These are phyloP conservation scores for Clonostachys chloroleuca DNA, from an alignment of 2,329 filamentous ascomycete genomes.

Conservation along the genomic window DNA sequence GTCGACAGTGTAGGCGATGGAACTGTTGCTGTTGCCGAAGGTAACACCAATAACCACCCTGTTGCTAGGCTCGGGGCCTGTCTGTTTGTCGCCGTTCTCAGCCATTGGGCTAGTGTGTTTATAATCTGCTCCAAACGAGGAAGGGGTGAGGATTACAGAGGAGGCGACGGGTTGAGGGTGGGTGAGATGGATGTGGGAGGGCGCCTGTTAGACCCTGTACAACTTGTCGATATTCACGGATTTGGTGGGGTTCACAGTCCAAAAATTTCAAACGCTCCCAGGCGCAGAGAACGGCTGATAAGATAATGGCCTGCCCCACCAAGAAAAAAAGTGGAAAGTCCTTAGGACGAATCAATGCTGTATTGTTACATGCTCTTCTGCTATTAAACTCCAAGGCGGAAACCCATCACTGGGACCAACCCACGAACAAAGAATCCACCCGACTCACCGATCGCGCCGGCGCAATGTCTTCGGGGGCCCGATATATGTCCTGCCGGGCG, in stretches of 20 bases:
- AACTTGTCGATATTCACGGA: no score
- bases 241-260: no score
- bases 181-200: slow-evolving; percentile 4
- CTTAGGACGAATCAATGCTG: no score
- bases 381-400: no score
- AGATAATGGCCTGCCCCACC: no score
- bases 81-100: slow-evolving; percentile 35
- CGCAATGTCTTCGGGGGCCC: slow-evolving; percentile 25
- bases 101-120: slow-evolving; percentile 27
- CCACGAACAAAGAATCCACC: not conserved
- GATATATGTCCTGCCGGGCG: slow-evolving; percentile 75
- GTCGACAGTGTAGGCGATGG: slow-evolving; percentile 88
- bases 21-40: slow-evolving; percentile 98
- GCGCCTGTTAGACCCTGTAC: not conserved
- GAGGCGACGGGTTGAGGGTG: slow-evolving; percentile 1
- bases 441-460: not conserved
- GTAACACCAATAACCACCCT: slow-evolving; percentile 85
- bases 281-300: no score
- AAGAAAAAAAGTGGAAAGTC: no score
- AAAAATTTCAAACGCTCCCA: no score
- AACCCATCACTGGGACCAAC: no score
- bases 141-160: slow-evolving; percentile 1
- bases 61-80: slow-evolving; percentile 48
- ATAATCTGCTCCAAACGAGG: slow-evolving; percentile 6
- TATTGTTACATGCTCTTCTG: no score